Conservation (phyloP, 345 rosid species). For the Boechera retrofracta region DNA sequence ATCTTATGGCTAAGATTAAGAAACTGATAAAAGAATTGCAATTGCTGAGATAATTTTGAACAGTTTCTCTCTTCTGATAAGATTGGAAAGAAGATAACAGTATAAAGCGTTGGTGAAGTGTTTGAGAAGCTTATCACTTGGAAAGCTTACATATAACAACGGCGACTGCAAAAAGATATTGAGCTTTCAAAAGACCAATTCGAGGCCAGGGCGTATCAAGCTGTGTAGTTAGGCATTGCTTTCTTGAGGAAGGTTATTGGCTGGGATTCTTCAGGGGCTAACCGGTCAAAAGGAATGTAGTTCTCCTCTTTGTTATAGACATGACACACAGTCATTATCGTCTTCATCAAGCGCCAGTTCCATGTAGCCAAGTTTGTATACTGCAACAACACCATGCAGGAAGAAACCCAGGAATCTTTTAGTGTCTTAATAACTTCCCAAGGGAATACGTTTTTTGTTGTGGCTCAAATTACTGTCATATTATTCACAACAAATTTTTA, state of each 20-base stretch:
- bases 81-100: constrained; percentile 11
- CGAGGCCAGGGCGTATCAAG: constrained; percentile 16
- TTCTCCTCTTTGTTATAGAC: constrained; percentile 74
- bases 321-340: constrained; percentile 90
- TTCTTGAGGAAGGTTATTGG: constrained; percentile 76
- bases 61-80: constrained; percentile 7
- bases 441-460: background rate
- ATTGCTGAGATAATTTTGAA: background rate
- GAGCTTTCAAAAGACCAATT: constrained; percentile 27
- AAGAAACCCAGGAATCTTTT: background rate
- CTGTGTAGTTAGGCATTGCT: constrained; percentile 73
- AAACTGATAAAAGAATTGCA: constrained; percentile 12
- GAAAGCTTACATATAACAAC: constrained; percentile 29
- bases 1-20: background rate
- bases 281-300: constrained; percentile 68
- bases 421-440: constrained; percentile 12
- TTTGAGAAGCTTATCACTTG: constrained; percentile 28
- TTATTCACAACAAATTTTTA: background rate
- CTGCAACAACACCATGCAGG: constrained; percentile 50
- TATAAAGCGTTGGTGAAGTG: constrained; percentile 16
- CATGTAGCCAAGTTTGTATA: constrained; percentile 82
- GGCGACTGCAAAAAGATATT: constrained; percentile 33
- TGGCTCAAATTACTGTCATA: background rate
- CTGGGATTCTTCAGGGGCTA: constrained; percentile 72
- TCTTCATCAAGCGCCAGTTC: constrained; percentile 96